phyloP scores from a whole-genome alignment of 1,284 basidiomycete genomes.

The Cutaneotrichosporon sp. region DNA sequence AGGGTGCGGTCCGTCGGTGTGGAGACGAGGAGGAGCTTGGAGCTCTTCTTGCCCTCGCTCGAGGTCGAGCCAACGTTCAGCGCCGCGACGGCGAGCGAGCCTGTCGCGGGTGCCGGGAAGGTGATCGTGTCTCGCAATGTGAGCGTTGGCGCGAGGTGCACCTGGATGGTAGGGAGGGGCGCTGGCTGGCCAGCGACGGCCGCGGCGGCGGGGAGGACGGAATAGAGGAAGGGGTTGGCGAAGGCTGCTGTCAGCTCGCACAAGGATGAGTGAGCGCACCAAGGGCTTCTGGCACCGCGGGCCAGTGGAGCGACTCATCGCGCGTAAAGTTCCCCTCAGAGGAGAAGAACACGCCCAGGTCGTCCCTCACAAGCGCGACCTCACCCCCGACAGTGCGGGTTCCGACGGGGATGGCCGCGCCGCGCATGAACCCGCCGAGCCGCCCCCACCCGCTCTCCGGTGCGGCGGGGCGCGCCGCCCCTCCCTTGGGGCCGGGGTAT shows the following conservation, averaged over 20 bases:
- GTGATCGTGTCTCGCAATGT: conserved; percentile 65
- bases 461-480: conserved; percentile 1
- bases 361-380: conserved; percentile 75
- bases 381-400: conserved; percentile 65
- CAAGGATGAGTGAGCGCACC: conserved; percentile 54
- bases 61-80: conserved; percentile 7
- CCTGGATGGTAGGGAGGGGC: conserved; percentile 66
- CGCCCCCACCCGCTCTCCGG: conserved; percentile 12
- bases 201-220: conserved; percentile 63
- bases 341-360: conserved; percentile 71
- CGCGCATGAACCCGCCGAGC: conserved; percentile 39
- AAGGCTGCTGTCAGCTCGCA: conserved; percentile 59
- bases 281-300: conserved; percentile 76
- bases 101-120: conserved; percentile 58
- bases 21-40: conserved; percentile 62
- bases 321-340: conserved; percentile 67
- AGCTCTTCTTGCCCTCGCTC: conserved; percentile 1
- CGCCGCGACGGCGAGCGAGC: conserved; percentile 26
- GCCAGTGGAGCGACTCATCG: conserved; percentile 69
- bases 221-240: conserved; percentile 80
- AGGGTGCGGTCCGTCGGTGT: conserved; percentile 70
- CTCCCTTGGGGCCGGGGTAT: conserved; percentile 17
- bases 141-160: conserved; percentile 75
- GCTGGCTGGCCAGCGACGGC: conserved; percentile 28
- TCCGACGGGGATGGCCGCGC: conserved; percentile 66